Conservation (phyloP, 108 stramenopile species). For the Conticribra weissflogii region DNA sequence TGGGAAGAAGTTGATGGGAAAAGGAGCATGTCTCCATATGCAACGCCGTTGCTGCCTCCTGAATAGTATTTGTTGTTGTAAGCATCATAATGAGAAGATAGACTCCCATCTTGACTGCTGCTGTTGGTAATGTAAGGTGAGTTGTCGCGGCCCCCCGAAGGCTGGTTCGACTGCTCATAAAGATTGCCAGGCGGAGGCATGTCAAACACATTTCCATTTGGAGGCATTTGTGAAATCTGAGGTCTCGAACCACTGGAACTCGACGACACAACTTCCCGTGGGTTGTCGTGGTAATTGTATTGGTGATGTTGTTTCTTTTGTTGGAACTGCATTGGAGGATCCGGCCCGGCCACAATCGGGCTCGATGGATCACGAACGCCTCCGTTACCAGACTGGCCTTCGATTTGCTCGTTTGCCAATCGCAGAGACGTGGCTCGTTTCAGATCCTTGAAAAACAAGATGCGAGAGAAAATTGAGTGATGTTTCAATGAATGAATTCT, state of each 20-base stretch:
- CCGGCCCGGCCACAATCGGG: neutral
- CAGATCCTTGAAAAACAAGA: conserved; percentile 57
- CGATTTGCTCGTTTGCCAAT: conserved; percentile 62
- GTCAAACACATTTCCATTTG: neutral
- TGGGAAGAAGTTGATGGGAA: neutral
- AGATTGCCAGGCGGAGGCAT: neutral
- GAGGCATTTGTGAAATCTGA: neutral
- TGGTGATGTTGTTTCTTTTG: conserved; percentile 13
- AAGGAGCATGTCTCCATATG: neutral
- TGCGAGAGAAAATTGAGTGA: neutral
- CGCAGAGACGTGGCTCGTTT: conserved; percentile 76
- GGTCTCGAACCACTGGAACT: neutral
- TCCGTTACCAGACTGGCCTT: neutral
- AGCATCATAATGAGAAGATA: neutral
- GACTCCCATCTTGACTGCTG: conserved; percentile 5
- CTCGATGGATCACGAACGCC: too few relatives aligned
- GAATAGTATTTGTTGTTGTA: neutral
- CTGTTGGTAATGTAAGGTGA: conserved; percentile 1
- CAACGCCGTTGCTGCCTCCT: neutral
- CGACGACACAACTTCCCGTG: neutral
- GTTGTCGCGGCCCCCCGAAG: neutral
- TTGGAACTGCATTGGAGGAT: neutral
- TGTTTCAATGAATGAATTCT: neutral
- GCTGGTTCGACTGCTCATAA: neutral
- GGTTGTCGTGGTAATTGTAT: conserved; percentile 2